A percentile compares a stretch with the other conserved stretches of the same genome.
phyloP scores from a whole-genome alignment of 306 rosid species.

The Castanea mollissima region DNA sequence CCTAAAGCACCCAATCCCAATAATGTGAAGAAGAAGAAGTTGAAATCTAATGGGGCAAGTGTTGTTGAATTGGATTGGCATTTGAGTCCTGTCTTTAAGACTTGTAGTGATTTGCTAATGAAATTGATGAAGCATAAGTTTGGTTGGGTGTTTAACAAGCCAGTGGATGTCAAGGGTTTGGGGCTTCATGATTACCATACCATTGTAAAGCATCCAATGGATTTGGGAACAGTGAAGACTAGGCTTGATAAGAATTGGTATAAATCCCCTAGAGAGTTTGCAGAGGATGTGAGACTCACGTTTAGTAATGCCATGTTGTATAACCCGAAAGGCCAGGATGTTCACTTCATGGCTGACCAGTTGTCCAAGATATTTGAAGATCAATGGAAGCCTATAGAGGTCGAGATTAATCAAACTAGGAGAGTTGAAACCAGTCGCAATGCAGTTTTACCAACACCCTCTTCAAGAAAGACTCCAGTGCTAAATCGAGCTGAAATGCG shows the following conservation, averaged over 20 bases:
- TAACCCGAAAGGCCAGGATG: slow-evolving; percentile 92
- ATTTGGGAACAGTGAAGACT: slow-evolving; percentile 79
- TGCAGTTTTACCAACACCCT: slow-evolving; percentile 47
- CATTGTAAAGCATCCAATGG: slow-evolving; percentile 87
- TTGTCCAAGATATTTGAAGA: slow-evolving; percentile 69
- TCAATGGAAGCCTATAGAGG: slow-evolving; percentile 83
- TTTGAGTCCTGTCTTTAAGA: slow-evolving; percentile 65
- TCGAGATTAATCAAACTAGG: slow-evolving; percentile 65
- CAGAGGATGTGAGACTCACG: slow-evolving; percentile 96
- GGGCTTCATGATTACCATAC: slow-evolving; percentile 84
- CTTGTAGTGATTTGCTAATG: slow-evolving; percentile 79
- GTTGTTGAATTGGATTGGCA: slow-evolving; percentile 43
- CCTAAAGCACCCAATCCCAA: slow-evolving; percentile 83
- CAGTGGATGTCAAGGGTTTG: slow-evolving; percentile 79
- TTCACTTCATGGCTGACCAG: slow-evolving; percentile 90
- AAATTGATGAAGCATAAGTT: slow-evolving; percentile 89
- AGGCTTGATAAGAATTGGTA: slow-evolving; percentile 89
- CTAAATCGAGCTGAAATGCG: slow-evolving; percentile 42
- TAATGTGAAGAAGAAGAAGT: slow-evolving; percentile 74
- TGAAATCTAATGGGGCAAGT: slow-evolving; percentile 65
- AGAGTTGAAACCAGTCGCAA: slow-evolving; percentile 60
- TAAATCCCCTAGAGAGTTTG: slow-evolving; percentile 88
- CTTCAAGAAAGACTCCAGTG: slow-evolving; percentile 58
- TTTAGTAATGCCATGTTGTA: slow-evolving; percentile 86
- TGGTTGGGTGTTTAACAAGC: slow-evolving; percentile 89